Base-by-base conservation (phyloP, 2,329 filamentous ascomycete genomes). In the Cryphonectria japonica region DNA sequence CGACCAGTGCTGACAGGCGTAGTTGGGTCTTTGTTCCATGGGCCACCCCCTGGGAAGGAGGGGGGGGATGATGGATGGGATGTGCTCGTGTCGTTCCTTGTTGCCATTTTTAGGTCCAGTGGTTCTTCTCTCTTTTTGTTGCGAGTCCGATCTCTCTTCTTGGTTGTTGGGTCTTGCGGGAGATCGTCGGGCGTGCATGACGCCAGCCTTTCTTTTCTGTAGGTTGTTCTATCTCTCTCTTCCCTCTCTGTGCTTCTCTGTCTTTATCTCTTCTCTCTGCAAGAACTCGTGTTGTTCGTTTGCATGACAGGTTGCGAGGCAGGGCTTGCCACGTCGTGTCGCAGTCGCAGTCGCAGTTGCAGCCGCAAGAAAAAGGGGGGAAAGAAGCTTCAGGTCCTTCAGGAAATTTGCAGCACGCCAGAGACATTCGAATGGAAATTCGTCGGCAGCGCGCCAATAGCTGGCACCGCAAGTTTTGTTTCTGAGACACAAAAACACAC, bases 21-120 rank as follows among this genome's bases (percentile, higher is more conserved):
- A 50, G 11, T 29, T 62, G 11, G 19, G 8, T 46, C 19, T n/a
- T 59, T 43, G 66, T n/a, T 32, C 29, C 54, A 34, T 62, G 59
- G 34, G 16, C 16, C 59, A 16, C 4, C 32, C 59, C 9, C 13
- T 34, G 14, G 39, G 64, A 66, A 39, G 64, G 57, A n/a, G 43
- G 43, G 43, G 43, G 43, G 43, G 43, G 43, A 14, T n/a, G n/a
- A 16, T 52, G 37, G 43, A 41, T 50, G 46, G 62, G 52, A 57
- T 59, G 54, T 34, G 54, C 54, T 32, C 41, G 22, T n/a, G 63
- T 65, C 41, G 63, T 50, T 34, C n/a, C 29, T 32, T 65, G n/a
- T 46, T 46, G 29, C 63, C 43, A 65, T 50, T 65, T 65, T 50
- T 65, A 50, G 39, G 8, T 34, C 41, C 26, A 11, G 29, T 32